These are phyloP conservation scores for Furcasterigmium furcatum DNA, from an alignment of 2,329 filamentous ascomycete species.

Conservation along the genomic window DNA sequence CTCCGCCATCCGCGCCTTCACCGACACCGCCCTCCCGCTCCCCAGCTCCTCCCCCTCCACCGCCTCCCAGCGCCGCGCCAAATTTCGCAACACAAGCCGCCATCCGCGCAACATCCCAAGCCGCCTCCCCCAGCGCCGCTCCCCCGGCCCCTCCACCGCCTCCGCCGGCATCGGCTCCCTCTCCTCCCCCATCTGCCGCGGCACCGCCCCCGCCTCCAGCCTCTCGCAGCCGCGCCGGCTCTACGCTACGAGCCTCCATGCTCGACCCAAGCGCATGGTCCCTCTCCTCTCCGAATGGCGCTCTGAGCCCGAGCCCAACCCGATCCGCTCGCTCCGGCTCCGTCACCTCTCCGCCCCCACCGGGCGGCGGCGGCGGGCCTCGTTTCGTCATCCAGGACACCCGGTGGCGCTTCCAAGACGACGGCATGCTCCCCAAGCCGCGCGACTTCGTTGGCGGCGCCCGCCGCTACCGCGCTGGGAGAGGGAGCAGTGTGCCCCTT, in stretches of 20 bases:
- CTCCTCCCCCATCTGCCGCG: conserved; percentile 34
- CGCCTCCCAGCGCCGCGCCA: conserved; percentile 21
- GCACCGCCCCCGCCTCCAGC: conserved; percentile 26
- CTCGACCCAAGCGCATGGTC: conserved; percentile 77
- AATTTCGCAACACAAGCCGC: conserved; percentile 41
- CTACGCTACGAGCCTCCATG: conserved; percentile 56
- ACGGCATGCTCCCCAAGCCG: conserved; percentile 79
- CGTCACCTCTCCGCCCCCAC: conserved; percentile 20
- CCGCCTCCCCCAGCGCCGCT: conserved; percentile 22
- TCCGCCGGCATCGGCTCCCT: conserved; percentile 30
- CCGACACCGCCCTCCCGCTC: conserved; percentile 32
- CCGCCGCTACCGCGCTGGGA: conserved; percentile 82
- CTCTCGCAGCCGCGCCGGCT: conserved; percentile 34
- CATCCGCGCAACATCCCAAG: conserved; percentile 39
- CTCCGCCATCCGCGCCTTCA: conserved; percentile 30
- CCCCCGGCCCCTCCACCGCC: conserved; percentile 35
- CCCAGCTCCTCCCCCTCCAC: conserved; percentile 28
- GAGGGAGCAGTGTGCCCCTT: conserved; percentile 90
- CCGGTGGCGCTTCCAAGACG: conserved; percentile 84
- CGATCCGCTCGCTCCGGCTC: conserved; percentile 23
- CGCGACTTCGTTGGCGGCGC: conserved; percentile 72
- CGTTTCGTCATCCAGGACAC: conserved; percentile 67
- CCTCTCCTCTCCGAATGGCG: conserved; percentile 57
- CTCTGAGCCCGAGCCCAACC: conserved; percentile 45
- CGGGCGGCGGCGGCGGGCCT: conserved; percentile 21